A percentile compares a stretch with the other conserved stretches of the same genome.
Conservation (phyloP, 257 asterid species). For the Solanum acaule region DNA sequence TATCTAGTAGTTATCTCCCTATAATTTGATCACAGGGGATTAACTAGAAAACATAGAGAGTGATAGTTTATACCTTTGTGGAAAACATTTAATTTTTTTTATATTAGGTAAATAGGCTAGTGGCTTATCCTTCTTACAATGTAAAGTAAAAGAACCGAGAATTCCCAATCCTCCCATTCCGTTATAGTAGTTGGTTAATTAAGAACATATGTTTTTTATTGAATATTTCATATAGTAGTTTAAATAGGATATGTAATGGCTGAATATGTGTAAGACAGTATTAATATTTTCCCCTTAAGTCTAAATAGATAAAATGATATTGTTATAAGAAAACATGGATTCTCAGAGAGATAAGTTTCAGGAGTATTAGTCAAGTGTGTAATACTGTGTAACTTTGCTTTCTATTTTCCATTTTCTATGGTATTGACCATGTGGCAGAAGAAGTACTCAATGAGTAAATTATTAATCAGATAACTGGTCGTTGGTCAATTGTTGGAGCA, state of each 20-base stretch:
- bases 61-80: too few species aligned
- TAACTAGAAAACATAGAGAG: too few species aligned
- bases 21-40: not conserved
- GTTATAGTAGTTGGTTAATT: not conserved
- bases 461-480: not conserved
- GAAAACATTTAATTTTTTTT: too few species aligned
- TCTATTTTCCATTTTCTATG: not conserved
- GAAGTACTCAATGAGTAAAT: not conserved
- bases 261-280: not conserved
- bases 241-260: not conserved
- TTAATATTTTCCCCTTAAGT: not conserved
- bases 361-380: not conserved
- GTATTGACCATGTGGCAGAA: not conserved
- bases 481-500: not conserved
- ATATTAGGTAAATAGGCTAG: too few species aligned
- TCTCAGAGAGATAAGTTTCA: not conserved
- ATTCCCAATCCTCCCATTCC: not conserved
- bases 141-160: not conserved
- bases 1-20: not conserved
- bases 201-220: not conserved
- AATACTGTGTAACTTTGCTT: not conserved
- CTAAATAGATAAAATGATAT: not conserved
- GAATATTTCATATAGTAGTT: not conserved
- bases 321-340: not conserved
- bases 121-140: not conserved